Evolutionary conservation across 768 basidiomycete species (phyloP).

Genomic region (Boletales sp.): DNA sequence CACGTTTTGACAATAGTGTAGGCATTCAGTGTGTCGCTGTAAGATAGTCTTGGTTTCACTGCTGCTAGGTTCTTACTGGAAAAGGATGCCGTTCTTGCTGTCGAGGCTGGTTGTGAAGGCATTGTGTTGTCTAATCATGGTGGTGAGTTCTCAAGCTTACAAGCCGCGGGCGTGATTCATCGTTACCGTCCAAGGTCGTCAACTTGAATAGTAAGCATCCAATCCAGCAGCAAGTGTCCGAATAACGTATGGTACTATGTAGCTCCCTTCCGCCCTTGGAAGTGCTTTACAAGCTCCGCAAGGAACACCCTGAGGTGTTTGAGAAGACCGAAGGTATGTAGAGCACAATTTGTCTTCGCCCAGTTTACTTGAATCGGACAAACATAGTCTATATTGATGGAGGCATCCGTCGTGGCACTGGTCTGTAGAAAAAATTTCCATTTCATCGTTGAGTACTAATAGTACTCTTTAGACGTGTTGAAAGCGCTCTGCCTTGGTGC

Average conservation of each 20-base stretch:
- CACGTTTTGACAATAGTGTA: conserved; percentile 24
- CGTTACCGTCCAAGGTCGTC: conserved; percentile 46
- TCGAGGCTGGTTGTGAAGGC: conserved; percentile 79
- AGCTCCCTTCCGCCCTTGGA: conserved; percentile 78
- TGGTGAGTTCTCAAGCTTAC: conserved; percentile 38
- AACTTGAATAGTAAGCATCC: conserved; percentile 68
- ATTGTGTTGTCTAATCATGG: conserved; percentile 92
- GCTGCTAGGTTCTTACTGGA: conserved; percentile 9
- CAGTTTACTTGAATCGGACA: conserved; percentile 4
- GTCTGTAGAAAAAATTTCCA: conserved; percentile 31
- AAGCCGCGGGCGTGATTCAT: background rate
- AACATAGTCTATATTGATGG: conserved; percentile 82
- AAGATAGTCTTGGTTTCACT: background rate
- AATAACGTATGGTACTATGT: conserved; percentile 11
- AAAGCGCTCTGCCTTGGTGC: conserved; percentile 92
- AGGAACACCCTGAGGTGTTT: conserved; percentile 73
- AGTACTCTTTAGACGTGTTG: conserved; percentile 56
- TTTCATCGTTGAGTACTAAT: background rate
- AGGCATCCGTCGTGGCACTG: conserved; percentile 69
- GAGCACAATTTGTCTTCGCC: background rate
- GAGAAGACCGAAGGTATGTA: conserved; percentile 60
- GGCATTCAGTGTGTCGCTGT: conserved; percentile 77
- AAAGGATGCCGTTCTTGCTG: conserved; percentile 84
- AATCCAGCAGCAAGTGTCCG: background rate
- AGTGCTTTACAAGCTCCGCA: conserved; percentile 69